phyloP scores from a whole-genome alignment of 1,284 basidiomycete genomes.

The Cryptococcus sp. region DNA sequence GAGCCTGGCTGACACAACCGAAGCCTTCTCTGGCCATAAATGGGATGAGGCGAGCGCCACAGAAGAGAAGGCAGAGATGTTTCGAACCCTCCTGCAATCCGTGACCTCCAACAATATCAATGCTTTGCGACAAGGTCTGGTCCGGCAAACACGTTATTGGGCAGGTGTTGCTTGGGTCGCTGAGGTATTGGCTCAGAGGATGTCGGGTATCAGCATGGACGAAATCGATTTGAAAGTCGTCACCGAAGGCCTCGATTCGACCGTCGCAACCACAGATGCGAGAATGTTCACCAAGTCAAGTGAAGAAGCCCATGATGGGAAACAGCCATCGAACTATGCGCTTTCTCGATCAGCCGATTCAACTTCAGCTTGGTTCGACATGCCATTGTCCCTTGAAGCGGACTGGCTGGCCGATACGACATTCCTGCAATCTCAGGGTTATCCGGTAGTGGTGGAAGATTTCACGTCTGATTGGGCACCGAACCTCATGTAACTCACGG shows the following conservation, averaged over 20 bases:
- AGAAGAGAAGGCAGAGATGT: conserved; percentile 11
- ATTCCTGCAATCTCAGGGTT: not conserved
- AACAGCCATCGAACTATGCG: not conserved
- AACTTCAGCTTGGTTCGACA: not conserved
- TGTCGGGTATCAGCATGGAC: conserved; percentile 11
- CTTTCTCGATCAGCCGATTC: not conserved
- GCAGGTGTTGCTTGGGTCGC: conserved; percentile 20
- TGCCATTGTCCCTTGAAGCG: not conserved
- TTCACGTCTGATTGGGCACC: not conserved
- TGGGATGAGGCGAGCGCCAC: not conserved
- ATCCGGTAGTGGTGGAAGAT: not conserved
- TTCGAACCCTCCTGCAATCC: conserved; percentile 13
- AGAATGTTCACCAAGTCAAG: not conserved
- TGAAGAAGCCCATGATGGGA: not conserved
- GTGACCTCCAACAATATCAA: conserved; percentile 17
- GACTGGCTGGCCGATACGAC: not conserved
- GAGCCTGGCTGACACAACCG: conserved; percentile 1
- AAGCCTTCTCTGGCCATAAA: not conserved
- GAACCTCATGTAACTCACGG: no score
- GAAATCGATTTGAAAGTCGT: conserved; percentile 17
- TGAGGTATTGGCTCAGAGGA: conserved; percentile 17
- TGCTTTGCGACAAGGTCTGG: conserved; percentile 20
- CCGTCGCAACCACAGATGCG: not conserved
- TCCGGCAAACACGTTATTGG: conserved; percentile 20
- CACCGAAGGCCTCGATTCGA: conserved; percentile 10